Evolutionary conservation across 176 grass and related monocot genomes (phyloP).

Genomic region (Ananas comosus): DNA sequence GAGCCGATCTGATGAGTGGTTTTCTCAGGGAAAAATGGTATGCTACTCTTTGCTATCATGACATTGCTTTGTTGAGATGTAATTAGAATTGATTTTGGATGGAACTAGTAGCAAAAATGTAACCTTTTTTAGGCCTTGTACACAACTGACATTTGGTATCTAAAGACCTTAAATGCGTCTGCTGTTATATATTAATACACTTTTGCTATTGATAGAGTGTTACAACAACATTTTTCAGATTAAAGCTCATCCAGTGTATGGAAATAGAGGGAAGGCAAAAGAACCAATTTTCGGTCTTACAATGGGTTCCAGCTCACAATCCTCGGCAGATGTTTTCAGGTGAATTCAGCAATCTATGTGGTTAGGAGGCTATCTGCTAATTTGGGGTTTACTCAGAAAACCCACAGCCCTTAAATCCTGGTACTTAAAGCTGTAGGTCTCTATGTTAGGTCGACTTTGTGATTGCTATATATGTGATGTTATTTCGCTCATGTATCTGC

Average conservation of each 20-base stretch:
- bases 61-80: neutral
- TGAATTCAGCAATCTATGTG: slow-evolving; percentile 48
- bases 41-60: neutral
- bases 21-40: slow-evolving; percentile 77
- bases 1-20: slow-evolving; percentile 72
- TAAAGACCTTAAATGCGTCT: neutral
- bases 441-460: slow-evolving; percentile 16
- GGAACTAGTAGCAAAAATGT: neutral
- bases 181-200: neutral
- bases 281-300: slow-evolving; percentile 95
- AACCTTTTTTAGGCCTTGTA: too few relatives aligned
- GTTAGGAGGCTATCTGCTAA: slow-evolving; percentile 35
- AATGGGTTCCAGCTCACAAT: slow-evolving; percentile 72
- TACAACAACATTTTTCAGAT: slow-evolving; percentile 30
- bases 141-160: too few relatives aligned
- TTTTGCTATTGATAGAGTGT: neutral
- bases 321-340: slow-evolving; percentile 72
- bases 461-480: slow-evolving; percentile 4
- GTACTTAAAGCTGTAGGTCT: slow-evolving; percentile 19
- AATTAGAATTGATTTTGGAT: neutral
- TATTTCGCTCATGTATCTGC: slow-evolving; percentile 2
- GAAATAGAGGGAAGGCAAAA: slow-evolving; percentile 79
- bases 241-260: slow-evolving; percentile 67
- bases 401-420: slow-evolving; percentile 16
- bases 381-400: slow-evolving; percentile 19